Evolutionary conservation across 176 grass and related monocot genomes (phyloP).

Genomic region (Dactylis glomerata): DNA sequence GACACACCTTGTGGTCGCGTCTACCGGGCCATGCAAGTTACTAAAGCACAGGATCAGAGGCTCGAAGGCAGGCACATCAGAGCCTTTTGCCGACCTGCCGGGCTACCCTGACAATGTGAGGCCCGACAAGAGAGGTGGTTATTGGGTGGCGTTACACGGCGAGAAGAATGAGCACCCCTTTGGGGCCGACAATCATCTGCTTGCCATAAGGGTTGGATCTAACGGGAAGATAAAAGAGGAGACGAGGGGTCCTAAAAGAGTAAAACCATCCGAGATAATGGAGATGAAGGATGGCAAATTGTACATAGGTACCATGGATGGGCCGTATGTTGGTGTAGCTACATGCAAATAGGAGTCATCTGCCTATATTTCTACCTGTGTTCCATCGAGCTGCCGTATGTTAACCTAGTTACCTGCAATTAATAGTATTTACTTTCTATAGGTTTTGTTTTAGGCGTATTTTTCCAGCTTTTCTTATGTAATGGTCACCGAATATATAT

Average conservation of each 20-base stretch:
- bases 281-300: neutral
- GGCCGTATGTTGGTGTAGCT: neutral
- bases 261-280: neutral
- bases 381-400: neutral
- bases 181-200: neutral
- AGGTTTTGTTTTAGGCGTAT: neutral
- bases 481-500: neutral
- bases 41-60: neutral
- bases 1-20: neutral
- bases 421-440: neutral
- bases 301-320: neutral
- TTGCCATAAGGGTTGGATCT: neutral
- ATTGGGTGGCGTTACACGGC: neutral
- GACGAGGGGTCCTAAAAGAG: neutral
- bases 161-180: neutral
- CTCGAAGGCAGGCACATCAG: neutral
- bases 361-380: neutral
- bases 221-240: neutral
- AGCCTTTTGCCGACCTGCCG: neutral
- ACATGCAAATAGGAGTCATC: neutral
- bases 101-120: neutral
- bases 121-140: neutral
- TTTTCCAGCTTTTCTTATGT: neutral
- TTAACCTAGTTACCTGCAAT: neutral
- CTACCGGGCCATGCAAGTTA: neutral